Conservation (phyloP, 371 early-diverging fungal genomes). For the Mortierella sp. region DNA sequence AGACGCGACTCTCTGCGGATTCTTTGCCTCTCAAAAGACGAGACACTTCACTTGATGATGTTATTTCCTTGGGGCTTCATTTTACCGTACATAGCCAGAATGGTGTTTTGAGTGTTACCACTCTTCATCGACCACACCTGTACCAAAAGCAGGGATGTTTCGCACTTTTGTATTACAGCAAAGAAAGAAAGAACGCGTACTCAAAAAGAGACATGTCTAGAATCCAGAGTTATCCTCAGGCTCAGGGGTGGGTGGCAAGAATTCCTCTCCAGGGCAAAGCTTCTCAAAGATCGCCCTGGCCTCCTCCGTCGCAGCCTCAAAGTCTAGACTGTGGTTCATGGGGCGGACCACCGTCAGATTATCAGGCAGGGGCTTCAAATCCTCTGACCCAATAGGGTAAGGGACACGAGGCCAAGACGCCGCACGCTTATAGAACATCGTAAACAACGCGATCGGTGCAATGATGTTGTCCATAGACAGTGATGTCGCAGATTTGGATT, state of each 20-base stretch:
- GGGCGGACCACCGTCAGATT: slow-evolving; percentile 64
- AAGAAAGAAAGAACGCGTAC: not conserved
- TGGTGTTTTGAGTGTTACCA: too few relatives aligned
- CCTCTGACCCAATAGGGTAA: slow-evolving; percentile 39
- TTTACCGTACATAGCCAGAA: too few relatives aligned
- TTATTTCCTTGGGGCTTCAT: too few relatives aligned
- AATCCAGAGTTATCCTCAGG: slow-evolving; percentile 56
- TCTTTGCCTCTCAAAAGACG: too few relatives aligned
- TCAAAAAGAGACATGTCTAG: not conserved
- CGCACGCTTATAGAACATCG: slow-evolving; percentile 65
- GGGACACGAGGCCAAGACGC: slow-evolving; percentile 51
- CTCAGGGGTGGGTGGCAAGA: slow-evolving; percentile 70
- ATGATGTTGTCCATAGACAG: slow-evolving; percentile 15
- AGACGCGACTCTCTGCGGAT: too few relatives aligned
- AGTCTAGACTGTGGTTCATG: slow-evolving; percentile 62
- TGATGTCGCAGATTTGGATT: slow-evolving; percentile 29
- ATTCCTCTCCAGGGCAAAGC: slow-evolving; percentile 64
- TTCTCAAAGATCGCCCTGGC: slow-evolving; percentile 64
- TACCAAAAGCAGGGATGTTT: too few relatives aligned
- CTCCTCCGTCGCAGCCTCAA: slow-evolving; percentile 64
- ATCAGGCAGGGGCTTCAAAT: slow-evolving; percentile 58
- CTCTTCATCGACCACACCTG: too few relatives aligned
- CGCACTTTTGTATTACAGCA: not conserved
- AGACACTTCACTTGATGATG: too few relatives aligned
- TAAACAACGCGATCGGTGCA: slow-evolving; percentile 49